Evolutionary conservation across 441 rosid species (phyloP).

Genomic region (Bocquillonia castaneifolia): DNA sequence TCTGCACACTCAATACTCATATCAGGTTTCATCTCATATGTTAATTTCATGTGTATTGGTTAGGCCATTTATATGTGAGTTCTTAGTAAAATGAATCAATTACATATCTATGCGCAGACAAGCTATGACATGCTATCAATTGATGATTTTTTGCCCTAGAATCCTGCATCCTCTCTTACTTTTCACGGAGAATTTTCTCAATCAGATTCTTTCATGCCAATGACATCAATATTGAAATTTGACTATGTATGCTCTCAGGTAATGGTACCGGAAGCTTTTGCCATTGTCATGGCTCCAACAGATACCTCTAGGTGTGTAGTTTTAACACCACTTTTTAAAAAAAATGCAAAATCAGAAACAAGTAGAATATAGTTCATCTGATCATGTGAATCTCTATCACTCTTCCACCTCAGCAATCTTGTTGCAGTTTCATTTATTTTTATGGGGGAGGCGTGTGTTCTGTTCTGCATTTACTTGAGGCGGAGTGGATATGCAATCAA

Average conservation of each 20-base stretch:
- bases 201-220: not conserved
- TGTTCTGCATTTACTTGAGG: not conserved
- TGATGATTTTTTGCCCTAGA: not conserved
- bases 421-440: not conserved
- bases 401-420: not conserved
- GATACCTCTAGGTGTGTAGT: constrained; percentile 60
- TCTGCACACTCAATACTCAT: constrained; percentile 86
- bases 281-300: constrained; percentile 90
- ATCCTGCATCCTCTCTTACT: not conserved
- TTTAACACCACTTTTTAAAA: constrained; percentile 3
- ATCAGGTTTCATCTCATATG: constrained; percentile 52
- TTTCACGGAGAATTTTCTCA: not conserved
- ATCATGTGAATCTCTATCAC: too few relatives aligned
- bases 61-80: not conserved
- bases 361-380: not conserved
- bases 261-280: constrained; percentile 90
- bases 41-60: not conserved
- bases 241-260: constrained; percentile 37
- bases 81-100: not conserved
- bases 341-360: too few relatives aligned
- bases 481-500: not conserved
- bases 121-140: not conserved
- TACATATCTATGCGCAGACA: not conserved
- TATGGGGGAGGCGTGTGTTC: too few relatives aligned
- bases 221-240: constrained; percentile 3